These are phyloP conservation scores for Sphagnum tenellum DNA, from an alignment of 225 moss, liverwort and hornwort species.

Conservation along the genomic window DNA sequence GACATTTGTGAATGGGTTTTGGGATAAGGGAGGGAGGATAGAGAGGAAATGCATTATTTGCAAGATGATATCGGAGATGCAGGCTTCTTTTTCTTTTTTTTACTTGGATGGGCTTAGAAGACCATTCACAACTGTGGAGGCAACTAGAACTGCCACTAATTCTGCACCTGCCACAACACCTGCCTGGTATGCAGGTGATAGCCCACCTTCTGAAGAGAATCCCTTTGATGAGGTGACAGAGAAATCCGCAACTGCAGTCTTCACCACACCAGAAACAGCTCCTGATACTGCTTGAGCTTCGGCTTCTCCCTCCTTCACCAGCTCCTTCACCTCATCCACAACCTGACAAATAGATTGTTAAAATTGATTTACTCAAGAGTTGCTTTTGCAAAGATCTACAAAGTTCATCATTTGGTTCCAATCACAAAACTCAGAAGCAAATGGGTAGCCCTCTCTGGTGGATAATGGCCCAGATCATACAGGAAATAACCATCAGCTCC, in stretches of 20 bases:
- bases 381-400: background rate
- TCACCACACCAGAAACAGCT: slow-evolving; percentile 33
- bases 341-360: slow-evolving; percentile 22
- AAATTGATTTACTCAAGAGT: background rate
- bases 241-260: slow-evolving; percentile 20
- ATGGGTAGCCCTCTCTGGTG: no score
- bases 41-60: no score
- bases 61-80: no score
- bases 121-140: slow-evolving; percentile 67
- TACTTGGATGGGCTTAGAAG: slow-evolving; percentile 74
- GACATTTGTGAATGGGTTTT: no score
- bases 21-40: no score
- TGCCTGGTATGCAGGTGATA: slow-evolving; percentile 68
- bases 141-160: slow-evolving; percentile 69
- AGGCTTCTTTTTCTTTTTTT: slow-evolving; percentile 3
- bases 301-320: slow-evolving; percentile 58
- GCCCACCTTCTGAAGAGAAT: slow-evolving; percentile 13
- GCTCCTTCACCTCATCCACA: slow-evolving; percentile 57
- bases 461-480: no score
- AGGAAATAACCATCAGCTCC: background rate
- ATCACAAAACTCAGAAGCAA: no score
- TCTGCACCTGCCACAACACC: slow-evolving; percentile 72
- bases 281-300: slow-evolving; percentile 25
- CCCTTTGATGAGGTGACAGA: slow-evolving; percentile 23
- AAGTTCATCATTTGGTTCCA: background rate